Percentiles rank a stretch among this genome's conserved stretches.
Evolutionary conservation across 2,329 filamentous ascomycete genomes (phyloP).

Genomic region (Colletotrichum truncatum): DNA sequence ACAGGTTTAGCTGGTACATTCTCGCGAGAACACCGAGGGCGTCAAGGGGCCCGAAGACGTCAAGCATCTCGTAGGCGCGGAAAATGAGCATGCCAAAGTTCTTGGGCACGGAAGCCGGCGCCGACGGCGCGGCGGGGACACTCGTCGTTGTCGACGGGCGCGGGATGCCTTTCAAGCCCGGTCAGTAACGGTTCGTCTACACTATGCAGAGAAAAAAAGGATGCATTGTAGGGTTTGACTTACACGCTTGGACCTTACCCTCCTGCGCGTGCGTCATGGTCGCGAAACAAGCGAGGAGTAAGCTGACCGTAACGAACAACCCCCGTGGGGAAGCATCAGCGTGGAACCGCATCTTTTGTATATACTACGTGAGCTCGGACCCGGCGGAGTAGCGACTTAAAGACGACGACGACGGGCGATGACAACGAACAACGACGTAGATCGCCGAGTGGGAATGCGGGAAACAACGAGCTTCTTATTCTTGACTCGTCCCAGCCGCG

Average conservation of each 20-base stretch:
- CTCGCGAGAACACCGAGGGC: conserved; percentile 38
- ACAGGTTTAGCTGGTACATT: conserved; percentile 16
- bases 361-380: no score
- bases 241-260: neutral
- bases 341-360: neutral
- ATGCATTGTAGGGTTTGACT: no score
- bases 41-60: conserved; percentile 57
- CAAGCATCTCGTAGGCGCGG: conserved; percentile 53
- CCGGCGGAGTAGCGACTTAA: no score
- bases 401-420: neutral
- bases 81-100: conserved; percentile 55
- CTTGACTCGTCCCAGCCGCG: neutral
- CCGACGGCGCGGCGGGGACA: neutral
- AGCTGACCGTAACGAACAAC: no score
- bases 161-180: conserved; percentile 3
- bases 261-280: neutral
- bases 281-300: neutral
- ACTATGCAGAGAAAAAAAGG: no score
- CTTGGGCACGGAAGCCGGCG: neutral
- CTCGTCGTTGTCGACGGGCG: neutral
- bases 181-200: no score
- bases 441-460: neutral
- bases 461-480: neutral
- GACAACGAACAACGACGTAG: neutral
- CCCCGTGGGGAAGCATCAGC: no score